phyloP scores from a whole-genome alignment of 139 green algal species.

The Micractinium sp. region DNA sequence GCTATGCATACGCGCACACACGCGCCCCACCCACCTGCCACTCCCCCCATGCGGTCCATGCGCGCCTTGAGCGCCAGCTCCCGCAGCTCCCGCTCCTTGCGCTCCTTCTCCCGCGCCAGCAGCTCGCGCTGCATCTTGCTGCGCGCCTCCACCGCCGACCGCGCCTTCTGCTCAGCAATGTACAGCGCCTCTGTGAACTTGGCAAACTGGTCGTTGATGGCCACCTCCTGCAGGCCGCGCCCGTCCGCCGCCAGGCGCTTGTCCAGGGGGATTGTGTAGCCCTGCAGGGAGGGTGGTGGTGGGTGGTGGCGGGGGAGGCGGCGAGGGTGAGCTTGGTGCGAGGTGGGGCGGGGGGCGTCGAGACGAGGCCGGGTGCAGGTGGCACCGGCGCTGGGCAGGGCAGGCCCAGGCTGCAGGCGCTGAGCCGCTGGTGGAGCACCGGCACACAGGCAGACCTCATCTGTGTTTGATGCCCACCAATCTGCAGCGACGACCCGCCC shows the following conservation, averaged over 20 bases:
- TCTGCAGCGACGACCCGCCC: no score
- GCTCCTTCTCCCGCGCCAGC: constrained; percentile 82
- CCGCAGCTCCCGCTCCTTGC: constrained; percentile 95
- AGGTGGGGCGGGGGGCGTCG: no score
- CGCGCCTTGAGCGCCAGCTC: constrained; percentile 90
- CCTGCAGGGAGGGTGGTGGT: constrained; percentile 51
- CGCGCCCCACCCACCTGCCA: not conserved
- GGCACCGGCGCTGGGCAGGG: no score
- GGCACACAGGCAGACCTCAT: no score
- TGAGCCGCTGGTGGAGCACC: no score
- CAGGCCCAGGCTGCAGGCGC: no score
- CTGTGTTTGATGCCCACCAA: no score
- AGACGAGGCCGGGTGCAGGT: no score
- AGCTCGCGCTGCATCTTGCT: constrained; percentile 90
- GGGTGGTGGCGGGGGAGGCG: no score
- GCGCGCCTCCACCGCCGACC: constrained; percentile 75
- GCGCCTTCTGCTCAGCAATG: constrained; percentile 93
- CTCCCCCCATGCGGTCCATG: constrained; percentile 79
- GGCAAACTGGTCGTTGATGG: constrained; percentile 95
- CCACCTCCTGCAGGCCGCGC: constrained; percentile 92
- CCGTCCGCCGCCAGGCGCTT: constrained; percentile 98
- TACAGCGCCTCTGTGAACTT: constrained; percentile 94
- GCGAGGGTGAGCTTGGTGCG: no score
- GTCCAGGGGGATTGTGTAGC: constrained; percentile 99
- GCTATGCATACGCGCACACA: no score